phyloP scores from a whole-genome alignment of 768 basidiomycete species.

The Mycena amicta region DNA sequence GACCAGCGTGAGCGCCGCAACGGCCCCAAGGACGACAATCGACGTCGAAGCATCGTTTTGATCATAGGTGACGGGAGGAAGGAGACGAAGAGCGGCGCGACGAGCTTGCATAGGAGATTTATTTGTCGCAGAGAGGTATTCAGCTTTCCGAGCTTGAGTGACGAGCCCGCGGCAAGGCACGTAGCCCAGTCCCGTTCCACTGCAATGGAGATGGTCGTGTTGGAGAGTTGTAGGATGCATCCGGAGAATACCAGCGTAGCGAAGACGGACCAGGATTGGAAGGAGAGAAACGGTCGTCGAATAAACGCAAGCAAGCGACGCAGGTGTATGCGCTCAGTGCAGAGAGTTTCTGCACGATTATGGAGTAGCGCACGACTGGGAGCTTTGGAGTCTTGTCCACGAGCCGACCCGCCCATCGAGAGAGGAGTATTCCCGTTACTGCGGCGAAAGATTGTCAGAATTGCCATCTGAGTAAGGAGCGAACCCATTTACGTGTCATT shows the following conservation, averaged over 20 bases:
- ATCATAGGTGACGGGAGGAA: conserved; percentile 39
- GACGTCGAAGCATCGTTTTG: conserved; percentile 29
- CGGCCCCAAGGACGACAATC: conserved; percentile 33
- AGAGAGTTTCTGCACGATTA: conserved; percentile 42
- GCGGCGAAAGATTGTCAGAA: background rate
- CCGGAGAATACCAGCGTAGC: conserved; percentile 35
- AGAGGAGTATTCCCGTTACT: conserved; percentile 40
- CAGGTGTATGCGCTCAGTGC: conserved; percentile 35
- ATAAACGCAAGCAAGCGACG: conserved; percentile 31
- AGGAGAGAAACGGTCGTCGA: conserved; percentile 9
- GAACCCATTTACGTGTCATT: conserved; percentile 31
- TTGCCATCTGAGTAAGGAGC: background rate
- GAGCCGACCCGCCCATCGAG: conserved; percentile 42
- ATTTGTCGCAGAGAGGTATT: conserved; percentile 46
- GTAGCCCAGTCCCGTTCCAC: conserved; percentile 57
- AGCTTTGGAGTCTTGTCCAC: conserved; percentile 44
- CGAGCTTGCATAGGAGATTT: conserved; percentile 51
- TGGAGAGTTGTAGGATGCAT: conserved; percentile 41
- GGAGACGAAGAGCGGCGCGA: conserved; percentile 54
- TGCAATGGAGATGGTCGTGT: conserved; percentile 44
- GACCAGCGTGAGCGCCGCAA: conserved; percentile 37
- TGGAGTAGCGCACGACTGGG: conserved; percentile 39
- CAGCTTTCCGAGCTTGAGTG: conserved; percentile 38
- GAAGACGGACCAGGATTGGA: conserved; percentile 33
- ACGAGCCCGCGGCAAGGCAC: conserved; percentile 38